phyloP scores from a whole-genome alignment of 1,139 yeast species.

The Taphrina flavorubra region DNA sequence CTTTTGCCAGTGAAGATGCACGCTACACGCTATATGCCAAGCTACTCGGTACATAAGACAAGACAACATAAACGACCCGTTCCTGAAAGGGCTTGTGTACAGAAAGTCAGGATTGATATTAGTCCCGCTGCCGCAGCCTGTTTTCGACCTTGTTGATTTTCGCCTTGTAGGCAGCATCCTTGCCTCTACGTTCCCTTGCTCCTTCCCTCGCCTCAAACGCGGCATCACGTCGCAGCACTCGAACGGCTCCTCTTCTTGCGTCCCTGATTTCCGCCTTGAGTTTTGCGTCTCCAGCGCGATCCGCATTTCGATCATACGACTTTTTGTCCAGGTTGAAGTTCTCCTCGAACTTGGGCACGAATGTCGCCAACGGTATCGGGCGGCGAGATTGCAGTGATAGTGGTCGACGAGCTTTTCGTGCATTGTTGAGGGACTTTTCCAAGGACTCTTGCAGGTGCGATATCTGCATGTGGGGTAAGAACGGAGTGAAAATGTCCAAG shows the following conservation, averaged over 20 bases:
- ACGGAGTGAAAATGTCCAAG: slow-evolving; percentile 61
- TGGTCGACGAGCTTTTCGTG: slow-evolving; percentile 65
- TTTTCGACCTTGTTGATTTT: slow-evolving; percentile 75
- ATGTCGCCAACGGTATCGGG: slow-evolving; percentile 81
- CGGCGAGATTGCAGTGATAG: slow-evolving; percentile 84
- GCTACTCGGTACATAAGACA: neutral
- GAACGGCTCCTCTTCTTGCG: slow-evolving; percentile 84
- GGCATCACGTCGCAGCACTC: slow-evolving; percentile 88
- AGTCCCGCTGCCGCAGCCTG: slow-evolving; percentile 26
- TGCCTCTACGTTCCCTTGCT: slow-evolving; percentile 74
- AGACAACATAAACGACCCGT: too few species aligned
- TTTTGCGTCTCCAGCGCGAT: slow-evolving; percentile 81
- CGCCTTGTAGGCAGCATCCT: slow-evolving; percentile 79
- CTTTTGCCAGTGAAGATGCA: neutral
- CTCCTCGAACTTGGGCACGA: slow-evolving; percentile 91
- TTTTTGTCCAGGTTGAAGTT: slow-evolving; percentile 95
- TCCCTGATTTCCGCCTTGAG: slow-evolving; percentile 84
- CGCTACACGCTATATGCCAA: neutral
- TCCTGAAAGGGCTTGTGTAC: too few species aligned
- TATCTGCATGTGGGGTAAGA: slow-evolving; percentile 44
- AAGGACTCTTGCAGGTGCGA: slow-evolving; percentile 27
- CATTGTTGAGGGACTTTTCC: slow-evolving; percentile 59
- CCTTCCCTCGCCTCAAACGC: slow-evolving; percentile 86
- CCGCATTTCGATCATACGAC: slow-evolving; percentile 81
- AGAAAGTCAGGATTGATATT: neutral